These are phyloP conservation scores for Penicillium paxilli DNA, from an alignment of 495 filamentous ascomycete species.

Conservation along the genomic window DNA sequence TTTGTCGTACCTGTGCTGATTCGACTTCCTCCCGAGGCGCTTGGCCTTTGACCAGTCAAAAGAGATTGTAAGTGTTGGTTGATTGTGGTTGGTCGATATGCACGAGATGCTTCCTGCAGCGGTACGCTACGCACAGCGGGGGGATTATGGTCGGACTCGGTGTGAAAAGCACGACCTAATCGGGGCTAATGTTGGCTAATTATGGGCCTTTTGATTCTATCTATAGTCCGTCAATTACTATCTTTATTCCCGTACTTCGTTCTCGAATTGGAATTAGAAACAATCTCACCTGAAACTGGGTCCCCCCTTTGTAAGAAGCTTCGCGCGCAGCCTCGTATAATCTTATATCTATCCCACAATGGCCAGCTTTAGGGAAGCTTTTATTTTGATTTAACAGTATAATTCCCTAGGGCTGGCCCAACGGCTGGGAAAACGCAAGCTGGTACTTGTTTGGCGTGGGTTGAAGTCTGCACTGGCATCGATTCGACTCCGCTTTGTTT, in stretches of 20 bases:
- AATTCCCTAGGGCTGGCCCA: background rate
- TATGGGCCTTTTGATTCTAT: slow-evolving; percentile 27
- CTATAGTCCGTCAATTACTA: slow-evolving; percentile 29
- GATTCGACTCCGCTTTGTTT: background rate
- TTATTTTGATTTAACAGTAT: background rate
- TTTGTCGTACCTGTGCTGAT: background rate
- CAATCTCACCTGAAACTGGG: slow-evolving; percentile 22
- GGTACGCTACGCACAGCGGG: background rate
- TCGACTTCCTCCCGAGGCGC: background rate
- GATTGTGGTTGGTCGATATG: background rate
- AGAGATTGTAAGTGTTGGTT: background rate
- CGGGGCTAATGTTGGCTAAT: slow-evolving; percentile 20
- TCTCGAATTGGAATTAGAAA: background rate
- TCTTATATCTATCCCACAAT: slow-evolving; percentile 14
- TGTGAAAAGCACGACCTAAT: background rate
- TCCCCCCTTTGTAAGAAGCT: slow-evolving; percentile 22
- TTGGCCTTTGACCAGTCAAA: background rate
- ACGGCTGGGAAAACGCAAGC: background rate
- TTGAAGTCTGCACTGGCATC: background rate
- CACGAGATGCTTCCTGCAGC: background rate
- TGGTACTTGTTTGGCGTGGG: background rate
- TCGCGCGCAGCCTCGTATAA: slow-evolving; percentile 11
- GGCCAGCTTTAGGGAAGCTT: background rate
- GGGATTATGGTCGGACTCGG: no score
- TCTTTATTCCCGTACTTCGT: slow-evolving; percentile 17